Base-by-base conservation (phyloP, 192 early-diverging fungal species). In the Coemansia aciculifera region DNA sequence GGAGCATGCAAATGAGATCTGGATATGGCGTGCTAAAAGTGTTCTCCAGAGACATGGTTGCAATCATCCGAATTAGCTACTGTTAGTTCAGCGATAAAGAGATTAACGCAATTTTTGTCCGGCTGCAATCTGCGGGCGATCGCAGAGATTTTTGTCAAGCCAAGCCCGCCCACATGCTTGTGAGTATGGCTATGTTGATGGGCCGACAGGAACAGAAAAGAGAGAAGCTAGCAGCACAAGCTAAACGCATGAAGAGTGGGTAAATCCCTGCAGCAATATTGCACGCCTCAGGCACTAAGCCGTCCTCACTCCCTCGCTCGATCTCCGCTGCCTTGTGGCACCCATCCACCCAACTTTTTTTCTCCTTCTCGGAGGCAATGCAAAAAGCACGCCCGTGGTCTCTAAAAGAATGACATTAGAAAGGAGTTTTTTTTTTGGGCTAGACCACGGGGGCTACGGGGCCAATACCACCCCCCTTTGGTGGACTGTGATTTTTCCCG, bases 241-340 rank as follows among this genome's bases (percentile, higher is more conserved):
- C 46, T 48, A 21, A 21, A n/a, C 19, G 46, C 46, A 48, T 48
- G 46, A 9, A 48, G 43, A n/a, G 4, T 5, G 13, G 51, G 54
- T 17, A 32, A 57, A 57, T 57, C 54, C 54, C 54, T 57, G 54
- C 29, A 34, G 29, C 6, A 34, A 17, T 31, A 57, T 57, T 57
- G 54, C 54, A 34, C 13, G 27, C 54, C 27, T 56, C 27, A 56
- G 52, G 23, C 23, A 51, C 44, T 10, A 24, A 13, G 44, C 44
- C 4, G 1, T 9, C 40, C 40, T 42, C 44, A 1, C n/a, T 23
- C 46, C 12, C 12, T 54, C 29, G 5, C 29, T 17, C 27, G 31
- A 29, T 32, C 54, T 57, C 54, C 54, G 15, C 31, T 32, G 29
- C 27, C 54, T 36, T 57, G 54, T 57, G 29, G 54, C 54, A 57